phyloP scores from a whole-genome alignment of 2,329 filamentous ascomycete genomes.

The Beauveria sp. region DNA sequence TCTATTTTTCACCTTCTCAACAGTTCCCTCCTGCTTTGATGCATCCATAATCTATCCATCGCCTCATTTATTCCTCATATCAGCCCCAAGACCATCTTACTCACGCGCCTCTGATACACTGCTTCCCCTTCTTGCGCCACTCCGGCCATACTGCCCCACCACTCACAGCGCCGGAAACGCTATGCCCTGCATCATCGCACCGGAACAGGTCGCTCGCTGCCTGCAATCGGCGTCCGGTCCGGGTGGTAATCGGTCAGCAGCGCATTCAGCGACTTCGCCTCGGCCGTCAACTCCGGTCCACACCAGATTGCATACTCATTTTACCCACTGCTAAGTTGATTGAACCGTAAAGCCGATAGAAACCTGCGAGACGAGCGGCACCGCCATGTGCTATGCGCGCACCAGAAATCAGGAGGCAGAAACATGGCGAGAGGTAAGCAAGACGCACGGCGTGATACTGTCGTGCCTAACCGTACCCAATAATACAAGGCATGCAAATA shows the following conservation, averaged over 20 bases:
- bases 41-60: too few relatives aligned
- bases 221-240: background rate
- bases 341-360: constrained; percentile 1
- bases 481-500: background rate
- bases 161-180: constrained; percentile 4
- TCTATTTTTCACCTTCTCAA: background rate
- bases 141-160: background rate
- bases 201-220: constrained; percentile 3
- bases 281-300: background rate
- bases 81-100: background rate
- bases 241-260: background rate
- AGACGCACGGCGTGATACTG: background rate
- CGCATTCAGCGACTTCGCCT: background rate
- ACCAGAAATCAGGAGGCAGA: background rate
- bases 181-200: background rate
- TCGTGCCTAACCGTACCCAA: background rate
- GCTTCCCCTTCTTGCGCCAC: background rate
- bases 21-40: background rate
- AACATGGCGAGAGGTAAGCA: background rate
- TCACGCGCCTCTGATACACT: constrained; percentile 3
- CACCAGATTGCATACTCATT: background rate
- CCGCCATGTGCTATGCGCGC: background rate
- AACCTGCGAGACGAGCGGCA: background rate
- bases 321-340: background rate
- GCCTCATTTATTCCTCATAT: background rate